A percentile compares a stretch with the other conserved stretches of the same genome.
Evolutionary conservation across 1,284 basidiomycete species (phyloP).

Genomic region (Singerocomus inundabilis): DNA sequence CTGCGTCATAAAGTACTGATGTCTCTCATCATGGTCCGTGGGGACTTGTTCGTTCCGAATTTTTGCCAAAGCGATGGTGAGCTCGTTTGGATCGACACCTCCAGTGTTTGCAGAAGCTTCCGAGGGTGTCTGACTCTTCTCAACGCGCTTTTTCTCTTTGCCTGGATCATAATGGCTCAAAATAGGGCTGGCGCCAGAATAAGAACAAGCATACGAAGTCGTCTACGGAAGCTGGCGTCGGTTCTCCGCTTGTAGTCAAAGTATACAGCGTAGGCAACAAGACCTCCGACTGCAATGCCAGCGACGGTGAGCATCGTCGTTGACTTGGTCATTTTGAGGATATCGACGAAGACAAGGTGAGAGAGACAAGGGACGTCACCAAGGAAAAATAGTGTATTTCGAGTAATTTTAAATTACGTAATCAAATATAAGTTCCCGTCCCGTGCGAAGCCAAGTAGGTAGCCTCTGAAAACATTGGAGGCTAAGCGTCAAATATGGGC

Average conservation of each 20-base stretch:
- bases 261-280: conserved; percentile 82
- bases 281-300: conserved; percentile 62
- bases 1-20: conserved; percentile 89
- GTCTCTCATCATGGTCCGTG: conserved; percentile 68
- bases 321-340: conserved; percentile 41
- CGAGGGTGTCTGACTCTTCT: conserved; percentile 74
- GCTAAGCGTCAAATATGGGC: not conserved
- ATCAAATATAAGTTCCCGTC: conserved; percentile 9
- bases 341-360: not conserved
- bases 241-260: conserved; percentile 95
- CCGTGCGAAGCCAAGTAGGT: not conserved
- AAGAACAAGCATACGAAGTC: conserved; percentile 67
- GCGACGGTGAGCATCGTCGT: conserved; percentile 57
- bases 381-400: conserved; percentile 12
- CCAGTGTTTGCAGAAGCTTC: conserved; percentile 39
- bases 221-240: conserved; percentile 85
- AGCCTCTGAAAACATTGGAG: not conserved
- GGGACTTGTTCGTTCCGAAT: conserved; percentile 69
- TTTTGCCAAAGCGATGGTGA: conserved; percentile 60
- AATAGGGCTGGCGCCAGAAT: conserved; percentile 1
- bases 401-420: conserved; percentile 25
- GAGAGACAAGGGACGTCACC: conserved; percentile 7
- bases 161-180: conserved; percentile 45
- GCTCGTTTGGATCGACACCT: conserved; percentile 47
- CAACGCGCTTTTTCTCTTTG: conserved; percentile 87